Percentiles rank a stretch among this genome's conserved stretches.
These are phyloP conservation scores for Borealophlyctis nickersoniae DNA, from an alignment of 192 early-diverging fungal genomes.

Conservation along the genomic window DNA sequence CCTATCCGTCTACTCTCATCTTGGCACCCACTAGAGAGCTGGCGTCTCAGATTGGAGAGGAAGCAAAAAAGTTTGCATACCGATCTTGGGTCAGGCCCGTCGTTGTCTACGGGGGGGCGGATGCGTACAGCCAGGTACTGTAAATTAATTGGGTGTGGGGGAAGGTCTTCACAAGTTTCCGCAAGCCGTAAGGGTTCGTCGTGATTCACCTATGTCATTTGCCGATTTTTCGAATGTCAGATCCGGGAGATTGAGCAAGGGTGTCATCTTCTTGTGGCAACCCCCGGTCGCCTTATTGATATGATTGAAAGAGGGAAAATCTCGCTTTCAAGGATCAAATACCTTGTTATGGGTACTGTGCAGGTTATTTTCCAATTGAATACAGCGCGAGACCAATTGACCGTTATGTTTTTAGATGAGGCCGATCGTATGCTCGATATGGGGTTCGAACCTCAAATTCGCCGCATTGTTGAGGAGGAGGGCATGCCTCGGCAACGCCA, in stretches of 20 bases:
- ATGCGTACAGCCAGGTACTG: not conserved
- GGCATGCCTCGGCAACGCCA: conserved; percentile 86
- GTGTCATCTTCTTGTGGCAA: conserved; percentile 90
- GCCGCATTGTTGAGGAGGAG: conserved; percentile 72
- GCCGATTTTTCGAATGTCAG: too few species aligned
- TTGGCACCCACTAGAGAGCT: conserved; percentile 97
- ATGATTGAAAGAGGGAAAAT: conserved; percentile 77
- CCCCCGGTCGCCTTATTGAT: conserved; percentile 89
- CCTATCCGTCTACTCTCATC: conserved; percentile 87
- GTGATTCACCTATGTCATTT: too few species aligned
- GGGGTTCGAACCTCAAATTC: conserved; percentile 96
- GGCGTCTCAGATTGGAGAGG: conserved; percentile 93
- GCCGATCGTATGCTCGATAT: conserved; percentile 99
- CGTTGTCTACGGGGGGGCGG: conserved; percentile 87
- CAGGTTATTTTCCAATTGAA: not conserved
- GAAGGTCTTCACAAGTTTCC: too few species aligned
- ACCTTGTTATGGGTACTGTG: conserved; percentile 43
- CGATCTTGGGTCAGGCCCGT: conserved; percentile 85
- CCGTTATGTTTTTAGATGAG: conserved; percentile 85
- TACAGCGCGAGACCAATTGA: conserved; percentile 1
- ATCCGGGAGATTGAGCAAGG: conserved; percentile 89
- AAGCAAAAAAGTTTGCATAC: conserved; percentile 67
- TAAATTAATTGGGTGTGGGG: too few species aligned
- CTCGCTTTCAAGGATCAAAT: conserved; percentile 67
- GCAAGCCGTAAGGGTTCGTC: too few species aligned